Base-by-base conservation (phyloP, 2,329 filamentous ascomycete genomes). In the Fusarium sp. region DNA sequence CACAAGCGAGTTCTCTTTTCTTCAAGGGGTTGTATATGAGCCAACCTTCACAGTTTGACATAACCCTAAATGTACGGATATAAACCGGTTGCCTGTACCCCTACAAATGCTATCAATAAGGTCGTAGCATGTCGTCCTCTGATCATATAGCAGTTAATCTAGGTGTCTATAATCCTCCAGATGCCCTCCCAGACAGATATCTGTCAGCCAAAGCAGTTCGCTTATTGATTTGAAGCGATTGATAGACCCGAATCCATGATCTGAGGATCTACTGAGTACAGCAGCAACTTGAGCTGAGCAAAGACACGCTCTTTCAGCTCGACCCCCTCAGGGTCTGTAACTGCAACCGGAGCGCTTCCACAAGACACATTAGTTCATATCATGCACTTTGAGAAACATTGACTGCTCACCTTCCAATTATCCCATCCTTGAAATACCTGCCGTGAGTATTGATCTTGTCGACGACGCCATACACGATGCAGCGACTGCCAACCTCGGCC, bases 401-500 rank as follows among this genome's bases (percentile, higher is more conserved):
- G 45, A 6, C 20, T 10, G 9, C 46, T 49, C 31, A 49, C 46
- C 46, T 49, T 49, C 2, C 46, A 49, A 49, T 12, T 2, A 49
- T 8, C 26, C 46, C 46, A 28, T 49, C 46, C 11, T 37, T 49
- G 8, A 49, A 18, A 18, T 49, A 49, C 23, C 9, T 31, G 15
- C 46, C 46, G 20, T 49, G 46, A 37, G 5, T 12, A 37, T 49
- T 5, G 1, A 7, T 31, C 4, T 7, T 8, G 16, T 16, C 33
- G 16, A 16, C 33, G 10, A 16, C 20, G 12, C 46, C 46, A 8
- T 28, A 3, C 20, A 37, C 33, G 7, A 50, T 8, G 16, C 46
- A 50, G 46, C 45, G 58, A 9, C 58, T 36, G 20, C 58, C 52
- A 28, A 57, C 52, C 52, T 62, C 58, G 9, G 58, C 44, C 13